Conservation (phyloP, 2,329 filamentous ascomycete genomes). For the Colletotrichum godetiae region DNA sequence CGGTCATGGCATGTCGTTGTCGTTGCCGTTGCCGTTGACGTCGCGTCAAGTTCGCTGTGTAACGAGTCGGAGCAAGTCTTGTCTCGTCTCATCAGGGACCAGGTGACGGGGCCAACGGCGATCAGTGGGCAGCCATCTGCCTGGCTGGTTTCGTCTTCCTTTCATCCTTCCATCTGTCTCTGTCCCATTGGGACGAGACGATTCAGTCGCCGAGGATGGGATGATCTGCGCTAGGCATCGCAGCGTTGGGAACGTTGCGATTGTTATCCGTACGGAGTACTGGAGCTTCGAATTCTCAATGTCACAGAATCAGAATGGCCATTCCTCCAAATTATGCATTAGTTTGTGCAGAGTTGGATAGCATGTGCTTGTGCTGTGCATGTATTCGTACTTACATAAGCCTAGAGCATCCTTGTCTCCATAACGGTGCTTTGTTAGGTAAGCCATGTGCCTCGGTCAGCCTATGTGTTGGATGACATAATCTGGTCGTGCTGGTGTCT, state of each 20-base stretch:
- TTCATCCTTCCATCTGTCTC: background rate
- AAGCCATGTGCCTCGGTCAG: background rate
- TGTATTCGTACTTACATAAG: background rate
- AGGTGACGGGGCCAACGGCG: background rate
- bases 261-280: too few species aligned
- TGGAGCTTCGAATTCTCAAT: background rate
- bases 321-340: background rate
- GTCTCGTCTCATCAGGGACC: background rate
- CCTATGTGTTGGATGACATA: background rate
- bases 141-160: background rate
- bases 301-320: background rate
- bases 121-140: background rate
- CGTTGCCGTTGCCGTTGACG: background rate
- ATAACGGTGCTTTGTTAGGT: background rate
- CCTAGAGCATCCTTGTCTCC: background rate
- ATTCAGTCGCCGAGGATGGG: background rate
- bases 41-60: background rate
- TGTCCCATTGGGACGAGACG: background rate
- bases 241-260: background rate
- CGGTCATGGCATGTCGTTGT: background rate
- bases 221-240: slow-evolving; percentile 6
- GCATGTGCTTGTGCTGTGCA: background rate
- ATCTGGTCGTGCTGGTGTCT: background rate
- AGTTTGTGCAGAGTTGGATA: background rate
- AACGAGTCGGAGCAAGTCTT: background rate